Conservation (phyloP, 208 protist genomes). For the Leishmania martiniquensis region DNA sequence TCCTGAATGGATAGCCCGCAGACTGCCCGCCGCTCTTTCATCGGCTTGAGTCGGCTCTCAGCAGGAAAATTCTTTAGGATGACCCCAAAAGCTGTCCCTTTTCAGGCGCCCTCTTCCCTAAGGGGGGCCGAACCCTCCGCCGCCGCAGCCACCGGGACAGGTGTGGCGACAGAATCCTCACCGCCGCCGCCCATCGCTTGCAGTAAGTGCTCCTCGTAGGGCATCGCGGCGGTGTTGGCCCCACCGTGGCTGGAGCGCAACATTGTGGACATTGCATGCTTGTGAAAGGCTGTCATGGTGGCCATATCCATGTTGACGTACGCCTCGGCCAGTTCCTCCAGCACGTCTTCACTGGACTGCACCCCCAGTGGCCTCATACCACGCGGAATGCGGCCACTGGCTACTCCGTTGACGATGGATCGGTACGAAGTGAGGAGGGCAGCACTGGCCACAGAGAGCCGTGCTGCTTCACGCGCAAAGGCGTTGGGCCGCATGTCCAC, state of each 20-base stretch:
- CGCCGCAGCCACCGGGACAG: slow-evolving; percentile 9
- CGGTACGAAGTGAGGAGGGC: slow-evolving; percentile 12
- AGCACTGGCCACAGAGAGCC: background rate
- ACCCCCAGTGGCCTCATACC: slow-evolving; percentile 48
- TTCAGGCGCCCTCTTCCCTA: slow-evolving; percentile 58
- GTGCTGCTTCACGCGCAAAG: background rate
- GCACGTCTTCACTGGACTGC: slow-evolving; percentile 42
- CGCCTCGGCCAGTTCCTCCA: slow-evolving; percentile 68
- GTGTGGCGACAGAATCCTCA: slow-evolving; percentile 13
- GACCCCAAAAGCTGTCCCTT: slow-evolving; percentile 71
- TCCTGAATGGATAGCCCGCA: slow-evolving; percentile 70
- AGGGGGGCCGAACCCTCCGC: slow-evolving; percentile 13
- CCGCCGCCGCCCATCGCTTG: slow-evolving; percentile 57
- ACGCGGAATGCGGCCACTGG: slow-evolving; percentile 47
- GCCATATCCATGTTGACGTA: slow-evolving; percentile 73
- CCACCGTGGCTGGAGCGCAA: slow-evolving; percentile 28
- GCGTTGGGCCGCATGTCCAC: slow-evolving; percentile 7
- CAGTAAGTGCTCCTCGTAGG: slow-evolving; percentile 75
- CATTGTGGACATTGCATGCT: slow-evolving; percentile 60
- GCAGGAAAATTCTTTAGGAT: slow-evolving; percentile 71
- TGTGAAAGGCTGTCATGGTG: slow-evolving; percentile 57
- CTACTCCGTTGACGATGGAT: slow-evolving; percentile 39
- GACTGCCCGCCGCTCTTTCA: slow-evolving; percentile 81
- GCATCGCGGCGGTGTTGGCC: slow-evolving; percentile 13
- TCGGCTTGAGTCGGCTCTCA: slow-evolving; percentile 84